Evolutionary conservation across 2,329 filamentous ascomycete genomes (phyloP).

Genomic region (Calonectria pteridis): DNA sequence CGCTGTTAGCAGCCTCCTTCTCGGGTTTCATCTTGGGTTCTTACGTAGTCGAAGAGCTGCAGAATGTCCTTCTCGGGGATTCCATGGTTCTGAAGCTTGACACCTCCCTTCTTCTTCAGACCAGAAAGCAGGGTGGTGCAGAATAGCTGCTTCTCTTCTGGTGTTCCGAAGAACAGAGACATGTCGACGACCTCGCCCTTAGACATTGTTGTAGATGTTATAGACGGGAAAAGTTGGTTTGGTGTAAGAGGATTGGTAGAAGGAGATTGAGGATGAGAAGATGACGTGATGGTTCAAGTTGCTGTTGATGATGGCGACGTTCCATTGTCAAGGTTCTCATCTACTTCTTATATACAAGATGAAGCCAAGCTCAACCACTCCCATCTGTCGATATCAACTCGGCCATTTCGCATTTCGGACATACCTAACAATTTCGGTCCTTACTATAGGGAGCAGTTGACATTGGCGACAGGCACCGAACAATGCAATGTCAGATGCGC

Average conservation of each 20-base stretch:
- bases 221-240: not conserved
- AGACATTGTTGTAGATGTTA: not conserved
- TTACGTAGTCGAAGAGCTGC: conserved; percentile 36
- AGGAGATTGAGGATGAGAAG: not conserved
- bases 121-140: conserved; percentile 39
- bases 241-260: not conserved
- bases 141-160: conserved; percentile 39
- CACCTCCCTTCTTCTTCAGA: conserved; percentile 40
- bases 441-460: conserved; percentile 1
- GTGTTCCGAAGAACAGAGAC: conserved; percentile 46
- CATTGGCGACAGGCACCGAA: not conserved
- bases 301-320: not conserved
- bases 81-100: conserved; percentile 44
- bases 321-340: not conserved
- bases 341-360: conserved; percentile 5
- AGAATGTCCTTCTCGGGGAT: conserved; percentile 40
- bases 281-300: not conserved
- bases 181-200: conserved; percentile 43
- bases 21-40: not conserved
- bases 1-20: not conserved
- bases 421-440: conserved; percentile 3
- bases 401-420: not conserved
- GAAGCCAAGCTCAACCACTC: not conserved
- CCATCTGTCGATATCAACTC: not conserved
- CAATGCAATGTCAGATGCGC: not conserved